phyloP scores from a whole-genome alignment of 768 basidiomycete species.

The Tricholoma furcatifolium region DNA sequence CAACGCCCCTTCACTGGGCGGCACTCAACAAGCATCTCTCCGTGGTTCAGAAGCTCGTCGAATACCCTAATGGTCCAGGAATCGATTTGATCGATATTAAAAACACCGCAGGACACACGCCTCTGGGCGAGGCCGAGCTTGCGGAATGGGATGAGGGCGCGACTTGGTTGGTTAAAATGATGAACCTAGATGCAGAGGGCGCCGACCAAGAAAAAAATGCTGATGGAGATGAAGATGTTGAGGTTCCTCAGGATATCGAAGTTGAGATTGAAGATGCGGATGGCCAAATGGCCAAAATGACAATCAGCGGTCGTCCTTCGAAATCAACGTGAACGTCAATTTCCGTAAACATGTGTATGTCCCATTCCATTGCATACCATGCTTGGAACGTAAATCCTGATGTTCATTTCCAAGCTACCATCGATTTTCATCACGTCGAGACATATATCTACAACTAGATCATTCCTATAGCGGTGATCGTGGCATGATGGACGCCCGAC shows the following conservation, averaged over 20 bases:
- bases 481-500: too few relatives aligned
- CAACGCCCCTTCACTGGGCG: constrained; percentile 92
- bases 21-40: constrained; percentile 77
- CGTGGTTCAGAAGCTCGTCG: constrained; percentile 58
- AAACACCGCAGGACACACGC: constrained; percentile 69
- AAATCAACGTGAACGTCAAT: constrained; percentile 4
- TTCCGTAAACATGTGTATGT: not conserved
- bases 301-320: constrained; percentile 32
- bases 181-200: constrained; percentile 61
- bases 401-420: too few relatives aligned
- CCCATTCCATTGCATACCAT: not conserved
- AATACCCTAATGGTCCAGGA: constrained; percentile 57
- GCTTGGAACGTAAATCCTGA: not conserved
- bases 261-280: constrained; percentile 75
- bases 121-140: constrained; percentile 80
- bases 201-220: constrained; percentile 32
- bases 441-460: too few relatives aligned
- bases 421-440: too few relatives aligned
- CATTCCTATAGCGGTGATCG: too few relatives aligned
- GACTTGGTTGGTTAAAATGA: constrained; percentile 77
- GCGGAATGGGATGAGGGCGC: constrained; percentile 84
- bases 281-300: constrained; percentile 66
- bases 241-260: constrained; percentile 46
- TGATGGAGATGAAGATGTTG: constrained; percentile 34
- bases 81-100: constrained; percentile 71